A percentile compares a stretch with the other conserved stretches of the same genome.
Evolutionary conservation across 352 stramenopile genomes (phyloP).

Genomic region (Peronosclerospora sorghi): DNA sequence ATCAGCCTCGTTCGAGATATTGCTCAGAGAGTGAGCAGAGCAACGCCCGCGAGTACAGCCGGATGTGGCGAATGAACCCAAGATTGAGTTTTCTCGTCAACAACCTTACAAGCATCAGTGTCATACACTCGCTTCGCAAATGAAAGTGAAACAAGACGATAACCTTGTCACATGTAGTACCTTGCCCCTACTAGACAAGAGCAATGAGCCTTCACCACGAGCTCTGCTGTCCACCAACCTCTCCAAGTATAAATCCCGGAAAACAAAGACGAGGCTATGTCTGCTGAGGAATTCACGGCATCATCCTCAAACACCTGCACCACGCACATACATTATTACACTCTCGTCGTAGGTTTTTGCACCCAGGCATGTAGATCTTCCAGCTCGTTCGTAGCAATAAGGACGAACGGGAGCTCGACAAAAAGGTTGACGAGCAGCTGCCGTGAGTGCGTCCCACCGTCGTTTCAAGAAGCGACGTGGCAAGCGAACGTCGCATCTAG

Average conservation of each 20-base stretch:
- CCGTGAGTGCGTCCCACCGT: constrained; percentile 14
- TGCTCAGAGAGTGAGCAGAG: constrained; percentile 51
- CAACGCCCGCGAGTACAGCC: constrained; percentile 36
- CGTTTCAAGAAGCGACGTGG: constrained; percentile 4
- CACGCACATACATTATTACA: constrained; percentile 8
- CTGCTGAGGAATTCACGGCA: neutral
- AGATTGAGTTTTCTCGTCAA: constrained; percentile 20
- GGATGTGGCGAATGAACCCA: constrained; percentile 27
- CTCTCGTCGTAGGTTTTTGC: constrained; percentile 47
- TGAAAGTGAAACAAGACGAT: too few species aligned
- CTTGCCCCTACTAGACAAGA: constrained; percentile 15
- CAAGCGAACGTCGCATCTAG: neutral
- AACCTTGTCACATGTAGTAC: constrained; percentile 2
- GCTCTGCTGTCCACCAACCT: constrained; percentile 1
- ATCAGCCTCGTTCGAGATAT: constrained; percentile 15
- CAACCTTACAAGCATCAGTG: too few species aligned
- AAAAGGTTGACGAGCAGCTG: constrained; percentile 9
- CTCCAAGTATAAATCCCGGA: constrained; percentile 1
- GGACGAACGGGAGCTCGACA: neutral
- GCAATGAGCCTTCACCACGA: neutral
- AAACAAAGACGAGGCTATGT: neutral
- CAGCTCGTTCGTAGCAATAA: constrained; percentile 8
- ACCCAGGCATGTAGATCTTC: constrained; percentile 45
- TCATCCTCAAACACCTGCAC: neutral
- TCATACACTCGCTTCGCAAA: constrained; percentile 11